Evolutionary conservation across 2,329 filamentous ascomycete species (phyloP).

Genomic region (Arachnopeziza araneosa): DNA sequence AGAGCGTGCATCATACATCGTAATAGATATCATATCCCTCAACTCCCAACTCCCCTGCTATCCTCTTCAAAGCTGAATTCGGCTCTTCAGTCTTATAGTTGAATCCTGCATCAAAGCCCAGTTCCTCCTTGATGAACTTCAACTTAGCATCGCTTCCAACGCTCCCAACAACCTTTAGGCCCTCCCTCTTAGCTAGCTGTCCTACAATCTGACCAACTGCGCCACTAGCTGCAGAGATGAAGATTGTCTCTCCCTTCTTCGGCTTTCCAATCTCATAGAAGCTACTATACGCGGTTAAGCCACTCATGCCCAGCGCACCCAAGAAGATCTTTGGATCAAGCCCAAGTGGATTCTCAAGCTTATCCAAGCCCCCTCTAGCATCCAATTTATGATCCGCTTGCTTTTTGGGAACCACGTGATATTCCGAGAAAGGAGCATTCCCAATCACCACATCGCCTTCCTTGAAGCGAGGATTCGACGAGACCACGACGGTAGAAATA

Average conservation of each 20-base stretch:
- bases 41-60: constrained; percentile 46
- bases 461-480: constrained; percentile 54
- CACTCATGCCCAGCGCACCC: constrained; percentile 71
- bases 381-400: constrained; percentile 1
- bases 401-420: constrained; percentile 48
- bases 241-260: constrained; percentile 71
- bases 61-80: constrained; percentile 54
- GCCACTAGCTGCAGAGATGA: constrained; percentile 67
- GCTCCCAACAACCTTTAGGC: constrained; percentile 64
- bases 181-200: constrained; percentile 70
- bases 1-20: not conserved
- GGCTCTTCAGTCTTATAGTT: constrained; percentile 74
- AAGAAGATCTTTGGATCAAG: constrained; percentile 63
- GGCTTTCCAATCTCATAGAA: constrained; percentile 70
- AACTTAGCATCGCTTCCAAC: constrained; percentile 71
- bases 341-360: constrained; percentile 62
- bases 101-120: constrained; percentile 67
- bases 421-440: constrained; percentile 58
- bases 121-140: constrained; percentile 64
- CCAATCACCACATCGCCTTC: constrained; percentile 61
- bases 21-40: constrained; percentile 68
- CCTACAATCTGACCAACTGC: constrained; percentile 71
- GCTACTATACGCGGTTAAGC: constrained; percentile 66
- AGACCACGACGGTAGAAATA: constrained; percentile 65
- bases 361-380: constrained; percentile 33